Evolutionary conservation across 495 filamentous ascomycete species (phyloP).

Genomic region (Penicillium manginii): DNA sequence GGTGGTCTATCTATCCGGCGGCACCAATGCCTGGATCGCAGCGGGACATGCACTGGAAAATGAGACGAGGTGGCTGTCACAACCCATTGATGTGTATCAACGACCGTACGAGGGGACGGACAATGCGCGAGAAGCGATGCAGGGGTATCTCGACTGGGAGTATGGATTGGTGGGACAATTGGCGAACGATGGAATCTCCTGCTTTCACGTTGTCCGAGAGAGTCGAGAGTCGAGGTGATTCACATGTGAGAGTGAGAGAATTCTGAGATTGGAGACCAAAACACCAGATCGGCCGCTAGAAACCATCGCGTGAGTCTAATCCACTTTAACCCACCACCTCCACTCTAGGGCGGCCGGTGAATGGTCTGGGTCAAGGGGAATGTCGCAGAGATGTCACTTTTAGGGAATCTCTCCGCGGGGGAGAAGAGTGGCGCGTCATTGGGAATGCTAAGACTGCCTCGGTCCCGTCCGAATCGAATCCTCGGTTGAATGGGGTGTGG

Average conservation of each 20-base stretch:
- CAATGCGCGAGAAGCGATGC: slow-evolving; percentile 33
- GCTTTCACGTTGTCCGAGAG: slow-evolving; percentile 27
- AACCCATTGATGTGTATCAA: slow-evolving; percentile 33
- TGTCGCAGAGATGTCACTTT: not conserved
- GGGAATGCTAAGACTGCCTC: not conserved
- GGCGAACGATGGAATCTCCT: slow-evolving; percentile 30
- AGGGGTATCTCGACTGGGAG: slow-evolving; percentile 35
- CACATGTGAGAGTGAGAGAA: not conserved
- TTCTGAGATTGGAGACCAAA: too few species aligned
- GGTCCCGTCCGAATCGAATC: slow-evolving; percentile 1
- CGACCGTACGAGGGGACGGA: slow-evolving; percentile 32
- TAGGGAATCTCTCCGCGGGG: slow-evolving; percentile 1
- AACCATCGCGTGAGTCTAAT: not conserved
- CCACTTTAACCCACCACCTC: not conserved
- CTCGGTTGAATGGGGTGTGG: not conserved
- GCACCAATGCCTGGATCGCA: slow-evolving; percentile 28
- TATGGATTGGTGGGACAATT: slow-evolving; percentile 33
- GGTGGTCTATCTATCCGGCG: slow-evolving; percentile 22
- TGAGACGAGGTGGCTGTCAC: slow-evolving; percentile 26
- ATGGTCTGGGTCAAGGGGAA: not conserved
- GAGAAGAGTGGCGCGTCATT: not conserved
- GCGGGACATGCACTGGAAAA: slow-evolving; percentile 23
- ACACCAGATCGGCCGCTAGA: not conserved
- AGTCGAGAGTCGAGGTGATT: not conserved
- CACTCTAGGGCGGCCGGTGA: not conserved